These are phyloP conservation scores for Diaporthe eres DNA, from an alignment of 2,329 filamentous ascomycete genomes.

Conservation along the genomic window DNA sequence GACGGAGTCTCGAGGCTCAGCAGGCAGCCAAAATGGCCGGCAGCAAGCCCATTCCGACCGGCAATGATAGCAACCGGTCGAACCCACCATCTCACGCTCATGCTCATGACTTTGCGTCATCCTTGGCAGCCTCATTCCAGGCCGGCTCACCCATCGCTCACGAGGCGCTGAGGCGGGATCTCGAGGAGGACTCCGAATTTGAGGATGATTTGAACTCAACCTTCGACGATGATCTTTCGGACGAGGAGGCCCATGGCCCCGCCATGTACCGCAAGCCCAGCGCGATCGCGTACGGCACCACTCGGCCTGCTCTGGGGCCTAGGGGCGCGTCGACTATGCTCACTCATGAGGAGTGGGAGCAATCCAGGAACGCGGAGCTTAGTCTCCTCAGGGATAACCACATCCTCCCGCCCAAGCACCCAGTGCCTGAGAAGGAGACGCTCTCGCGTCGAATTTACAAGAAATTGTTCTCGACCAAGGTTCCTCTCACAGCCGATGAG, in stretches of 20 bases:
- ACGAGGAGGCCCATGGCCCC: conserved; percentile 55
- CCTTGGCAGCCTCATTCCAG: conserved; percentile 65
- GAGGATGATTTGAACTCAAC: conserved; percentile 53
- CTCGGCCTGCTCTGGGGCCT: conserved; percentile 78
- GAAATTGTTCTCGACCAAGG: conserved; percentile 69
- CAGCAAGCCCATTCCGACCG: conserved; percentile 34
- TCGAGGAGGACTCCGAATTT: conserved; percentile 74
- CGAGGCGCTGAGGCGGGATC: conserved; percentile 74
- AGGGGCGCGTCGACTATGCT: conserved; percentile 63
- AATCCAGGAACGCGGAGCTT: conserved; percentile 70
- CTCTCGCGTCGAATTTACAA: conserved; percentile 57
- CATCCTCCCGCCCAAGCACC: conserved; percentile 73
- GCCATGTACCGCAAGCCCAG: conserved; percentile 81
- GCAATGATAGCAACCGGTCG: conserved; percentile 5
- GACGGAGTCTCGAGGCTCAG: not conserved
- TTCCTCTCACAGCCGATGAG: conserved; percentile 56
- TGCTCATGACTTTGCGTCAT: conserved; percentile 46
- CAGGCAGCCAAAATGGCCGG: conserved; percentile 30
- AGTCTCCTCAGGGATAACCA: conserved; percentile 76
- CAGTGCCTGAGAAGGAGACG: conserved; percentile 51
- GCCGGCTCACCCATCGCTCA: conserved; percentile 77
- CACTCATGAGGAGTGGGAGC: conserved; percentile 68
- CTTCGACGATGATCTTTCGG: conserved; percentile 50
- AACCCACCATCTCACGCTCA: conserved; percentile 26
- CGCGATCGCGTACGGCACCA: conserved; percentile 80